phyloP scores from a whole-genome alignment of 345 rosid genomes.

The Brassica juncea region DNA sequence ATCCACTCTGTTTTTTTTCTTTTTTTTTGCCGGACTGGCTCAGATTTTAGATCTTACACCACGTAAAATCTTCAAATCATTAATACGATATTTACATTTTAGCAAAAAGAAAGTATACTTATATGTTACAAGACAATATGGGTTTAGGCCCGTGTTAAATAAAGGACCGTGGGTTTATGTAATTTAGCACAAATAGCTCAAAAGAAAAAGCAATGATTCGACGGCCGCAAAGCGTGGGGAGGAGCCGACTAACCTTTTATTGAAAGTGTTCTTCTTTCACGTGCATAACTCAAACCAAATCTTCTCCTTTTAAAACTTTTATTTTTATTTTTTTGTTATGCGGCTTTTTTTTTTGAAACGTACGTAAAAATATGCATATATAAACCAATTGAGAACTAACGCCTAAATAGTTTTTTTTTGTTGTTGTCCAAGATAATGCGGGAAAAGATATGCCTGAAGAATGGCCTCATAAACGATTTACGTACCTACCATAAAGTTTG shows the following conservation, averaged over 20 bases:
- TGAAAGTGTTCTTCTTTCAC: slow-evolving; percentile 29
- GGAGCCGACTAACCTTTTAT: slow-evolving; percentile 27
- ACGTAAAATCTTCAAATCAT: no score
- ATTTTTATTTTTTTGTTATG: neutral
- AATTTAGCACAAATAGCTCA: slow-evolving; percentile 7
- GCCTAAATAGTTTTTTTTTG: neutral
- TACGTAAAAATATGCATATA: neutral
- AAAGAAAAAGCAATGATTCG: slow-evolving; percentile 37
- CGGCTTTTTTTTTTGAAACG: neutral
- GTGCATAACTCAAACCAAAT: slow-evolving; percentile 31
- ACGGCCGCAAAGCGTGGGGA: slow-evolving; percentile 41
- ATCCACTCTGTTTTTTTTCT: no score
- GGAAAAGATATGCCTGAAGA: neutral
- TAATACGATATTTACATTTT: no score
- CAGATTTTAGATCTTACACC: no score
- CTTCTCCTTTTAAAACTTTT: slow-evolving; percentile 2
- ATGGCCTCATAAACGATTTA: neutral
- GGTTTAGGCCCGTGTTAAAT: neutral
- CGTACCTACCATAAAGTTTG: neutral
- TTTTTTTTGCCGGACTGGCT: no score
- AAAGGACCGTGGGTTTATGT: slow-evolving; percentile 1
- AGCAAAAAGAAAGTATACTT: neutral
- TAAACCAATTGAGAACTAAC: neutral
- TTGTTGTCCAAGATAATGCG: neutral
- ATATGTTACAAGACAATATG: neutral